phyloP scores from a whole-genome alignment of 306 rosid species.

The Rubus parviflorus region DNA sequence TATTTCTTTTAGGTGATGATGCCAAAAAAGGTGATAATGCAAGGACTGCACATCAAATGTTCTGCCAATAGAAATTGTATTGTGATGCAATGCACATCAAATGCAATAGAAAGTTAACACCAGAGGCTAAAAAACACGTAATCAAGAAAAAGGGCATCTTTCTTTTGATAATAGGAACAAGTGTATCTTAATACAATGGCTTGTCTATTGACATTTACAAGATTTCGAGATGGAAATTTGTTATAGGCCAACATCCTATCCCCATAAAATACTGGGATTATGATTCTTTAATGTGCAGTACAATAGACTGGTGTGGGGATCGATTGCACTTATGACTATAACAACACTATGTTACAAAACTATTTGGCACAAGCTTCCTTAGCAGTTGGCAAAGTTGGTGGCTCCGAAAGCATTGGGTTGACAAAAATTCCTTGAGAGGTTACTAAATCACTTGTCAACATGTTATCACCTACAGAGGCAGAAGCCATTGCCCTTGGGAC shows the following conservation, averaged over 20 bases:
- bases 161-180: not conserved
- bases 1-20: no score
- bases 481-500: slow-evolving; percentile 9
- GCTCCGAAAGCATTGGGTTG: slow-evolving; percentile 27
- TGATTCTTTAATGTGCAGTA: slow-evolving; percentile 26
- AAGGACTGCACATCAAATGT: no score
- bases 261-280: slow-evolving; percentile 29
- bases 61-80: not conserved
- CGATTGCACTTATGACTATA: slow-evolving; percentile 10
- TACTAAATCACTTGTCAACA: not conserved
- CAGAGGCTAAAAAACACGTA: not conserved
- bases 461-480: slow-evolving; percentile 14
- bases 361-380: slow-evolving; percentile 6
- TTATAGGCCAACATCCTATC: slow-evolving; percentile 21
- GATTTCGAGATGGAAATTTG: not conserved
- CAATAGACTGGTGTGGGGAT: not conserved
- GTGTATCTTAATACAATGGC: not conserved
- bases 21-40: no score
- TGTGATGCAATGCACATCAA: not conserved
- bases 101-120: not conserved
- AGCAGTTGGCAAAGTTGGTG: slow-evolving; percentile 12
- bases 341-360: slow-evolving; percentile 34
- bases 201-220: slow-evolving; percentile 24
- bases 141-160: not conserved
- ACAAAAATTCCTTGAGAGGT: not conserved